Percentiles rank a stretch among this genome's conserved stretches.
Evolutionary conservation across 2,329 filamentous ascomycete genomes (phyloP).

Genomic region (Fusarium floridanum): DNA sequence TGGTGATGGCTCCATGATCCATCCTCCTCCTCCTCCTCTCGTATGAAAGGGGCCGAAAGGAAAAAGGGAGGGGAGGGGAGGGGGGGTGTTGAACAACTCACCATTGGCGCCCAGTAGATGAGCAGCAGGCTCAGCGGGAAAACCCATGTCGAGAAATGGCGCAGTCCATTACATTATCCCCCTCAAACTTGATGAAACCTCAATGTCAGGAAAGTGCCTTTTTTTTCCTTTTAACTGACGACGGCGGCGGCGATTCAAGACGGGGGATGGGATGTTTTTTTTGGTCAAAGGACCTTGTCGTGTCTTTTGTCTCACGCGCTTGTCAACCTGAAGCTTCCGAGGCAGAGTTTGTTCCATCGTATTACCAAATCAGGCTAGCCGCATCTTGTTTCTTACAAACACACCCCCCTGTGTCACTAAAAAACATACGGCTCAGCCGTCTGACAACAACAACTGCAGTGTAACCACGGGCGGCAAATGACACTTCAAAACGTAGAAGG

Average conservation of each 20-base stretch:
- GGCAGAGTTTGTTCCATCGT: slow-evolving; percentile 25
- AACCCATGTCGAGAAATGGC: slow-evolving; percentile 54
- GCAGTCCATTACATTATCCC: slow-evolving; percentile 45
- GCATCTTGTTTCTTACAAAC: slow-evolving; percentile 1
- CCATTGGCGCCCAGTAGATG: slow-evolving; percentile 71
- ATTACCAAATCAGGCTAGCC: slow-evolving; percentile 29
- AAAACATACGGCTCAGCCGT: background rate
- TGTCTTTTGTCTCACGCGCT: background rate
- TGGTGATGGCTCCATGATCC: background rate
- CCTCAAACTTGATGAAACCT: background rate
- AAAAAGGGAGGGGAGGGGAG: background rate
- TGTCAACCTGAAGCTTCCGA: slow-evolving; percentile 23
- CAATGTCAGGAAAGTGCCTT: background rate
- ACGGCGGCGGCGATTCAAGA: background rate
- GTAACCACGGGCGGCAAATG: slow-evolving; percentile 34
- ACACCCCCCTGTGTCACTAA: slow-evolving; percentile 4
- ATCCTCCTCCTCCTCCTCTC: background rate
- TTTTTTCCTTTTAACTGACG: background rate
- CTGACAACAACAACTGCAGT: slow-evolving; percentile 17
- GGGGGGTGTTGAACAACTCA: slow-evolving; percentile 48
- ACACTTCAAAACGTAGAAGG: slow-evolving; percentile 15
- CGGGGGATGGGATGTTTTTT: slow-evolving; percentile 2
- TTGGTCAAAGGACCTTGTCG: background rate
- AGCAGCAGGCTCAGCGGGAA: slow-evolving; percentile 64
- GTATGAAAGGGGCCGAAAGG: background rate